Percentiles rank a stretch among this genome's conserved stretches.
phyloP scores from a whole-genome alignment of 345 rosid genomes.

The Geranium rotundifolium region DNA sequence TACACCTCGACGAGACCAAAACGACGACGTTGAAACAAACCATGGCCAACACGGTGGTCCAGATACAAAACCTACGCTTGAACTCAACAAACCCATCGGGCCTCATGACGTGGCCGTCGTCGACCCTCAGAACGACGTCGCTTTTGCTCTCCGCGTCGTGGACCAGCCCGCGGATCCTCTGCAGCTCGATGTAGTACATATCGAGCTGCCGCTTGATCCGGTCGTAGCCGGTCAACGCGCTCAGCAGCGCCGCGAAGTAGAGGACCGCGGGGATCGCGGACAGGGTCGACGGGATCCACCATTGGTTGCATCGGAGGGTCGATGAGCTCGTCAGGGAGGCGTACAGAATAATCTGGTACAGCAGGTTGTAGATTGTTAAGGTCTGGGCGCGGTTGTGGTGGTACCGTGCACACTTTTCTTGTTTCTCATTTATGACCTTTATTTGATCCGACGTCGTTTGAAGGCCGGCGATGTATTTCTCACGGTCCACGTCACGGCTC shows the following conservation, averaged over 20 bases:
- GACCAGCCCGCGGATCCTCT: too few species aligned
- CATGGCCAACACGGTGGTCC: too few species aligned
- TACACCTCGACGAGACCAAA: too few species aligned
- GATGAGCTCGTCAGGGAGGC: background rate
- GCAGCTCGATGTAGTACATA: too few species aligned
- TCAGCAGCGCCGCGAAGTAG: background rate
- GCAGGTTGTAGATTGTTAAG: background rate
- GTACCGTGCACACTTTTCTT: background rate
- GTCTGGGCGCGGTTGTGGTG: background rate
- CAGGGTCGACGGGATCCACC: background rate
- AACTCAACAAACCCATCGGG: too few species aligned
- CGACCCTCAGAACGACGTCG: too few species aligned
- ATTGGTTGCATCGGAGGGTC: background rate
- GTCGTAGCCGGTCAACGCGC: background rate
- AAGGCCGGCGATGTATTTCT: background rate
- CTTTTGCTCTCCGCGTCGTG: too few species aligned
- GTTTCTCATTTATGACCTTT: background rate
- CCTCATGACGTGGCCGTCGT: too few species aligned
- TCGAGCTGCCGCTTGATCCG: background rate
- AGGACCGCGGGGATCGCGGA: background rate
- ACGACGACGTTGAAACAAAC: too few species aligned
- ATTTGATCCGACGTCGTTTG: background rate
- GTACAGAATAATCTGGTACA: background rate
- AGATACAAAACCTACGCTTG: too few species aligned
- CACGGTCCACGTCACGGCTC: too few species aligned